phyloP scores from a whole-genome alignment of 345 rosid genomes.

The Streptanthus diversifolius region DNA sequence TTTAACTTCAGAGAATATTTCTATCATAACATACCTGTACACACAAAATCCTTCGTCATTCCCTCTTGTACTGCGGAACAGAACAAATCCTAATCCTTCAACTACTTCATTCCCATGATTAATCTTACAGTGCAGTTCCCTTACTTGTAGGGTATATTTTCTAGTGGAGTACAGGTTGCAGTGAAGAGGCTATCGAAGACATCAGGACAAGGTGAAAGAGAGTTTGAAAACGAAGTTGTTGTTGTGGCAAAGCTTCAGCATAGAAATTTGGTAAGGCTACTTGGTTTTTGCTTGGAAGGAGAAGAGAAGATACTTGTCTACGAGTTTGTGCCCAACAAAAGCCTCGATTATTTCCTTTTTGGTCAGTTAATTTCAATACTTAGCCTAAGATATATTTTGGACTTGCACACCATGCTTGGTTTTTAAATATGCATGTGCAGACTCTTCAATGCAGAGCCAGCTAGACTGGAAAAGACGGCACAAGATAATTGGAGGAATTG shows the following conservation, averaged over 20 bases:
- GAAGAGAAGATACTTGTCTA: constrained; percentile 7
- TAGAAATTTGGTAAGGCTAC: not conserved
- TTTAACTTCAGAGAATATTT: no score
- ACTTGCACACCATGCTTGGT: not conserved
- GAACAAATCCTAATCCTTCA: no score
- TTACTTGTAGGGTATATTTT: not conserved
- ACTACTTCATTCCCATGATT: not conserved
- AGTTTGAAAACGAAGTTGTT: constrained; percentile 7
- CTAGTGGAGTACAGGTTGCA: constrained; percentile 1
- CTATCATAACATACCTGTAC: no score
- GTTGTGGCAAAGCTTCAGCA: constrained; percentile 13
- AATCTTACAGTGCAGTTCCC: not conserved
- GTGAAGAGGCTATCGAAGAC: constrained; percentile 3
- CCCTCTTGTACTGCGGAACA: no score
- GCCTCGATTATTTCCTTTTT: constrained; percentile 6
- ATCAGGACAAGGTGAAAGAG: constrained; percentile 16
- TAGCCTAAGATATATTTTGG: not conserved
- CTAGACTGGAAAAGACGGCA: constrained; percentile 36
- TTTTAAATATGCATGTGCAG: not conserved
- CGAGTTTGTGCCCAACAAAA: constrained; percentile 4
- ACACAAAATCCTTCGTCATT: no score
- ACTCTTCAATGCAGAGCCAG: constrained; percentile 1
- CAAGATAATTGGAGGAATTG: constrained; percentile 42
- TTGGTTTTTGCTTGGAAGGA: not conserved
- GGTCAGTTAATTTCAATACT: not conserved